Conservation (phyloP, 768 basidiomycete genomes). For the Chlorophyllum brunneum region DNA sequence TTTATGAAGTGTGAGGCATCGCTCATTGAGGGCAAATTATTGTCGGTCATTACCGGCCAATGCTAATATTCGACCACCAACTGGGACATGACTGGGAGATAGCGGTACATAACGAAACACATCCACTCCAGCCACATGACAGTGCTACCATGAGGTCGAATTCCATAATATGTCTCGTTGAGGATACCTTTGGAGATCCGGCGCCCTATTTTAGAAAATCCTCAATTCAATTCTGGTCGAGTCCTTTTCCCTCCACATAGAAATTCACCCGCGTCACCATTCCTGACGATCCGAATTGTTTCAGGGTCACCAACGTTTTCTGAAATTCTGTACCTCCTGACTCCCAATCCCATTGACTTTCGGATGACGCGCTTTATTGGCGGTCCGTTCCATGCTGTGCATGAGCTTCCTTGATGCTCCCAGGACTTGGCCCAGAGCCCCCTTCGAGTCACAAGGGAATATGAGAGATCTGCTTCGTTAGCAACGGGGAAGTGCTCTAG, state of each 20-base stretch:
- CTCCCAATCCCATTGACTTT: too few species aligned
- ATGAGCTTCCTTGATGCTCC: neutral
- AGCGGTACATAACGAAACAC: slow-evolving; percentile 3
- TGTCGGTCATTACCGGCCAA: too few species aligned
- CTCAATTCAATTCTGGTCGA: neutral
- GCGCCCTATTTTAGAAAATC: neutral
- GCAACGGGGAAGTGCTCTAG: slow-evolving; percentile 2
- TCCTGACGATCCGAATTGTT: too few species aligned
- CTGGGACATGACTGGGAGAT: neutral
- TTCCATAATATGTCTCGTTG: slow-evolving; percentile 8
- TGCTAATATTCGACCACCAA: slow-evolving; percentile 6
- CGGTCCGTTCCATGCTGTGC: slow-evolving; percentile 12
- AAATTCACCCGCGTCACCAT: too few species aligned
- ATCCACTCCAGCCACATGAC: slow-evolving; percentile 2
- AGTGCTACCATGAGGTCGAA: slow-evolving; percentile 4
- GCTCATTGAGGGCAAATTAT: too few species aligned
- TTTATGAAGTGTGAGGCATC: neutral
- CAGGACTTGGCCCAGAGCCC: neutral
- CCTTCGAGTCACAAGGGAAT: neutral
- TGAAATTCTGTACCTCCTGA: neutral
- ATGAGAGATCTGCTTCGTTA: neutral
- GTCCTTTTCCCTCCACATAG: too few species aligned
- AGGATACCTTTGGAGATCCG: slow-evolving; percentile 1
- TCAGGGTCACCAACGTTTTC: neutral
- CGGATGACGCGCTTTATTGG: too few species aligned